Evolutionary conservation across 106 monocot species (phyloP).

Genomic region (Dendrobium catenatum): DNA sequence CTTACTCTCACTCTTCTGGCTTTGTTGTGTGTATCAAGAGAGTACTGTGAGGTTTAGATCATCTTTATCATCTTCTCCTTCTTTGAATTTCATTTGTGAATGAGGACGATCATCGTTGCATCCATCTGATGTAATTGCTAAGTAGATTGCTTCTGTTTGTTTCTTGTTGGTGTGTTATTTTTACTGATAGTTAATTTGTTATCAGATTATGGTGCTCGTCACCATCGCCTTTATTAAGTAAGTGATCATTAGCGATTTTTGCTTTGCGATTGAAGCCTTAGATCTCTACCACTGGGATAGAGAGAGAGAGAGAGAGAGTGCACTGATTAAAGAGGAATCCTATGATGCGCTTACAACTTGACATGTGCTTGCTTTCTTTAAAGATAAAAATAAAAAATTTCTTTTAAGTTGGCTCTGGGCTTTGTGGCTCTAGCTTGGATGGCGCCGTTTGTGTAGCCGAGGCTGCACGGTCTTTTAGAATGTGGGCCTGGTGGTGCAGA

Average conservation of each 20-base stretch:
- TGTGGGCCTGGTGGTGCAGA: neutral
- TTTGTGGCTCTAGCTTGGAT: neutral
- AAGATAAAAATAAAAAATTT: neutral
- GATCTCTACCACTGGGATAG: no score
- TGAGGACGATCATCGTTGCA: neutral
- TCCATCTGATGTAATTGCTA: neutral
- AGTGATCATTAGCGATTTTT: neutral
- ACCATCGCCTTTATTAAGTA: neutral
- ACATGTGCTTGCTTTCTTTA: neutral
- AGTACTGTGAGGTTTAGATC: neutral
- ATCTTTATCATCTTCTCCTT: neutral
- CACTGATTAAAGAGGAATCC: neutral
- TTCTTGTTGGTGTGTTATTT: neutral
- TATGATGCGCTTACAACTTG: neutral
- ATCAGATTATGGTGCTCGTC: neutral
- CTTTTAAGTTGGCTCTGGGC: neutral
- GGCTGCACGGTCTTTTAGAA: neutral
- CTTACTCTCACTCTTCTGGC: neutral
- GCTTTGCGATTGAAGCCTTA: neutral
- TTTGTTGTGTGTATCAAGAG: neutral
- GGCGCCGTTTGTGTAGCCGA: neutral
- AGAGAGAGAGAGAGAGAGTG: no score
- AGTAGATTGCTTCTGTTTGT: neutral
- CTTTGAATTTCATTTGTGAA: conserved; percentile 7
- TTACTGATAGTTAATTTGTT: neutral